Conservation (phyloP, 2,329 filamentous ascomycete genomes). For the Cytospora mali region DNA sequence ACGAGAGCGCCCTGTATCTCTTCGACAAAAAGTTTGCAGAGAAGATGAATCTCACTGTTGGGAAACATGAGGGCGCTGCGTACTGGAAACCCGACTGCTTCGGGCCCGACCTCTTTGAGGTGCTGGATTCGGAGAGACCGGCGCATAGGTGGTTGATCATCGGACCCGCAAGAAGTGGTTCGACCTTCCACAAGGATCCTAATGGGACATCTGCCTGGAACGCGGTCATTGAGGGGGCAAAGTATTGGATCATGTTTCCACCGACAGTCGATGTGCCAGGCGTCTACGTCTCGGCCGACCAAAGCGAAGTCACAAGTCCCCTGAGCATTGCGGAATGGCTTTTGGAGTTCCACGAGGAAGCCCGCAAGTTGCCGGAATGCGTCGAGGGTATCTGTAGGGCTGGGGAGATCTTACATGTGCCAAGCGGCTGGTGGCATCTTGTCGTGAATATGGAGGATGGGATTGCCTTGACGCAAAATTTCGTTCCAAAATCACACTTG, state of each 20-base stretch:
- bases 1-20: conserved; percentile 90
- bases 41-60: conserved; percentile 77
- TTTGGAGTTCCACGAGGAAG: conserved; percentile 83
- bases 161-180: conserved; percentile 83
- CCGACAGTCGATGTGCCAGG: conserved; percentile 78
- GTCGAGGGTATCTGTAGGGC: conserved; percentile 80
- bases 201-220: conserved; percentile 87
- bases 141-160: conserved; percentile 93
- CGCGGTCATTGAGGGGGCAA: conserved; percentile 82
- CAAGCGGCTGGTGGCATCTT: conserved; percentile 95
- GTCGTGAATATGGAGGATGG: conserved; percentile 86
- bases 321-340: conserved; percentile 98
- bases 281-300: conserved; percentile 85
- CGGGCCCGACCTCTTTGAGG: conserved; percentile 80
- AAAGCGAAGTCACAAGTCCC: conserved; percentile 90
- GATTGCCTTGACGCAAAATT: conserved; percentile 93
- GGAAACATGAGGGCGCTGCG: conserved; percentile 50
- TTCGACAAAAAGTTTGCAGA: conserved; percentile 87
- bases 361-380: conserved; percentile 74
- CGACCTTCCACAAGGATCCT: conserved; percentile 89
- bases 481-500: conserved; percentile 78
- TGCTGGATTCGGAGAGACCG: conserved; percentile 76
- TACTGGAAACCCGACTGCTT: conserved; percentile 88
- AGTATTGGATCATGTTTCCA: conserved; percentile 99
- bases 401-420: conserved; percentile 90